Evolutionary conservation across 306 rosid species (phyloP).

Genomic region (Acacia melanoxylon): DNA sequence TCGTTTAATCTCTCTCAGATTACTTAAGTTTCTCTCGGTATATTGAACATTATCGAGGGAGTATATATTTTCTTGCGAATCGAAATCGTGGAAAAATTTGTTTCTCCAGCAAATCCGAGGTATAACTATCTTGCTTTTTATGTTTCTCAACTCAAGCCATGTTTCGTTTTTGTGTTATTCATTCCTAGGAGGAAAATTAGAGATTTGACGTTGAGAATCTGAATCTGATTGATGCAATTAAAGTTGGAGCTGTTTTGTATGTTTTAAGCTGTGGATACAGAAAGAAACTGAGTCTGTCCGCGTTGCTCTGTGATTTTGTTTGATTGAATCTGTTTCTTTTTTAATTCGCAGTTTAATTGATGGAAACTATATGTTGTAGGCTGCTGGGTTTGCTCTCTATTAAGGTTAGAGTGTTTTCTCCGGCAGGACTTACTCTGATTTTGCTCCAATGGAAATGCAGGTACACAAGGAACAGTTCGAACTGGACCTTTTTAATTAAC

Average conservation of each 20-base stretch:
- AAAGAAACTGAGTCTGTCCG: conserved; percentile 29
- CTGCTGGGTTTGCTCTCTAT: conserved; percentile 37
- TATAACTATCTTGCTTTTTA: not conserved
- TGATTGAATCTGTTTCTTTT: not conserved
- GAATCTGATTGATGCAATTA: conserved; percentile 25
- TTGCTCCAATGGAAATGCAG: conserved; percentile 48
- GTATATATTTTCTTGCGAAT: conserved; percentile 6
- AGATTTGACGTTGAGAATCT: conserved; percentile 34
- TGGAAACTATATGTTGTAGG: conserved; percentile 36
- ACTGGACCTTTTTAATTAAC: conserved; percentile 18
- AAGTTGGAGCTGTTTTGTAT: not conserved
- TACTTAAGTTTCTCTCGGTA: conserved; percentile 29
- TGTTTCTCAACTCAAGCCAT: not conserved
- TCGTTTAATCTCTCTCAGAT: conserved; percentile 19
- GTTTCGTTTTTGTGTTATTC: conserved; percentile 10
- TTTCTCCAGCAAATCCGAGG: conserved; percentile 37
- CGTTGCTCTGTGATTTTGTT: conserved; percentile 25
- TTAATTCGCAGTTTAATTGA: conserved; percentile 33
- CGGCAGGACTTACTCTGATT: conserved; percentile 32
- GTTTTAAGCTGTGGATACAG: not conserved
- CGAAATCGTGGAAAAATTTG: conserved; percentile 14
- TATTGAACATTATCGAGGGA: conserved; percentile 23
- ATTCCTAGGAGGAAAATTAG: not conserved
- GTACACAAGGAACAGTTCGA: conserved; percentile 33
- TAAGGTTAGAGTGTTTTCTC: conserved; percentile 41